phyloP scores from a whole-genome alignment of 2,329 filamentous ascomycete genomes.

The Nemania diffusa region DNA sequence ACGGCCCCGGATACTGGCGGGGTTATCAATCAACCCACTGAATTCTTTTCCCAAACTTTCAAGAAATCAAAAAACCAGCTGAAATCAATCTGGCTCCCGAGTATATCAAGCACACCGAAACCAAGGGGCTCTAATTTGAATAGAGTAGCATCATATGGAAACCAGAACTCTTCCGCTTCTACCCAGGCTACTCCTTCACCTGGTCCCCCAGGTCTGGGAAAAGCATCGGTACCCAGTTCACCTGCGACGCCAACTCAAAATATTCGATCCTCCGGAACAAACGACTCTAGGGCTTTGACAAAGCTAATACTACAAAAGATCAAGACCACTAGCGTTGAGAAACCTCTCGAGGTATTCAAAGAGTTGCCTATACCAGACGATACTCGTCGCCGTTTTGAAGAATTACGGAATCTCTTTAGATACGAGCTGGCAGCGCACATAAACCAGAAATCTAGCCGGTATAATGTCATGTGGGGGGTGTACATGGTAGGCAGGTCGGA shows the following conservation, averaged over 20 bases:
- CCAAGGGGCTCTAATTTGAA: neutral
- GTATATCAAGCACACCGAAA: neutral
- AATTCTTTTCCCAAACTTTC: neutral
- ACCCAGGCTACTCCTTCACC: neutral
- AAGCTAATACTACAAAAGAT: neutral
- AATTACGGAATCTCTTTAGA: neutral
- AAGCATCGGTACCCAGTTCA: neutral
- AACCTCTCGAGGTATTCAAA: slow-evolving; percentile 4
- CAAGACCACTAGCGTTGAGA: neutral
- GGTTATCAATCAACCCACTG: neutral
- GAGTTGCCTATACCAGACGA: slow-evolving; percentile 1
- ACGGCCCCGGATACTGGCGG: neutral
- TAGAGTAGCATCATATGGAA: neutral
- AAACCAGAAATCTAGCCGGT: neutral
- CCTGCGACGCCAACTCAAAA: slow-evolving; percentile 4
- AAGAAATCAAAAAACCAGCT: neutral
- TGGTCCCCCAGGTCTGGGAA: neutral
- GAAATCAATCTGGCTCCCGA: neutral
- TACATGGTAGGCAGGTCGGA: neutral
- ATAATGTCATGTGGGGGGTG: slow-evolving; percentile 4
- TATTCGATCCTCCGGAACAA: neutral
- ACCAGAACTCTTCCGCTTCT: neutral
- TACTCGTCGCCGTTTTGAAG: neutral
- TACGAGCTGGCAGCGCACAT: neutral
- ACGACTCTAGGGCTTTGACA: neutral